phyloP scores from a whole-genome alignment of 2,329 filamentous ascomycete species.

The Rachicladosporium sp. region DNA sequence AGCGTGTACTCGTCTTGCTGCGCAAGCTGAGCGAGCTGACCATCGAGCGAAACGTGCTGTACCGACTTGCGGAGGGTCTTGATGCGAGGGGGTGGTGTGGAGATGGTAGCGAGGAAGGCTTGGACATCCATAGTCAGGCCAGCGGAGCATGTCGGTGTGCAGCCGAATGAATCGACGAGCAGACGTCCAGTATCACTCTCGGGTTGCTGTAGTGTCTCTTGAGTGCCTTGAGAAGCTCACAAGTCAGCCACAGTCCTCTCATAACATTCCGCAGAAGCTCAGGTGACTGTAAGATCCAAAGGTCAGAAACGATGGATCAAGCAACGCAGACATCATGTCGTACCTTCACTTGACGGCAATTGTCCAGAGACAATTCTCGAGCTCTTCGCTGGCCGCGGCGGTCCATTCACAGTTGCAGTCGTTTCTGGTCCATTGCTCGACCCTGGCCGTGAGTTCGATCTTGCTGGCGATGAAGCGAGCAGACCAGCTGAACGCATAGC shows the following conservation, averaged over 20 bases:
- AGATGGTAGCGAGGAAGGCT: constrained; percentile 46
- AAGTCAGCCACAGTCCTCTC: constrained; percentile 10
- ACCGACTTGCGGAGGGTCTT: constrained; percentile 64
- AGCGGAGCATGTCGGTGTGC: constrained; percentile 84
- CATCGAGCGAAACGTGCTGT: constrained; percentile 64
- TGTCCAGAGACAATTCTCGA: constrained; percentile 29
- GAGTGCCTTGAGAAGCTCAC: background rate
- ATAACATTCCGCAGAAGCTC: too few species aligned
- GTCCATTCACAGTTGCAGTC: constrained; percentile 5
- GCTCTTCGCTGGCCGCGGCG: constrained; percentile 24
- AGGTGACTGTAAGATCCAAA: too few species aligned
- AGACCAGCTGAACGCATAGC: constrained; percentile 38
- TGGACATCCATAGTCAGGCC: constrained; percentile 59
- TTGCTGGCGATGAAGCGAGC: constrained; percentile 19
- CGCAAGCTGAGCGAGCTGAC: constrained; percentile 62
- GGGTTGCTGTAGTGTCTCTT: constrained; percentile 21
- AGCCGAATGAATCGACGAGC: too few species aligned
- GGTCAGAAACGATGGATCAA: too few species aligned
- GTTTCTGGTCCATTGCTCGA: constrained; percentile 9
- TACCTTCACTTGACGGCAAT: constrained; percentile 9
- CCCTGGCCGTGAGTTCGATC: constrained; percentile 13
- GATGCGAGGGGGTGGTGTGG: constrained; percentile 26
- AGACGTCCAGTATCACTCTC: constrained; percentile 42
- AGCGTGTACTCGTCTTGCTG: constrained; percentile 73
- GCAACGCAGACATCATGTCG: too few species aligned